Evolutionary conservation across 495 filamentous ascomycete genomes (phyloP), one percentile per base, ranked within the genome.

Genomic region (Penicillium bovifimosum): DNA sequence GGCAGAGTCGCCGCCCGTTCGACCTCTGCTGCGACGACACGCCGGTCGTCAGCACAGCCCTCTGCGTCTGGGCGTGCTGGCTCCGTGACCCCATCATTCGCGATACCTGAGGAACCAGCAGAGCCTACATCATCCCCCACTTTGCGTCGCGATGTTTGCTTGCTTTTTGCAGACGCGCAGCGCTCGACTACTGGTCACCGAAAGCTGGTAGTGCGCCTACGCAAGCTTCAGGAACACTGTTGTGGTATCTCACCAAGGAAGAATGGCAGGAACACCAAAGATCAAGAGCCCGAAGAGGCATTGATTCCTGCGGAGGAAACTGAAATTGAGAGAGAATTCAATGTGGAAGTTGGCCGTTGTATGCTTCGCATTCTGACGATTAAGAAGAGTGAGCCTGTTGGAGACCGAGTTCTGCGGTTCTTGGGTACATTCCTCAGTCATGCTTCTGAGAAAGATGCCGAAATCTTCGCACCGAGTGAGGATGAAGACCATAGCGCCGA

Each of bases 371-470:
- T 91, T 49, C 78, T 97, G 73, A 76, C 83, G 3, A 86, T 97
- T 24, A 96, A 95, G 76, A 96, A 96, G 76, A 86, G 86, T 32
- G 93, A 99, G 71, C 78, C 82, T 27, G 91, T 88, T 4, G 93
- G 90, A 20, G 93, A 99, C 66, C 82, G 87, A 53, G 76, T 86
- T 33, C 76, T 97, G 45, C 79, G 88, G 36, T 96, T 97, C 66
- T 71, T 92, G 59, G 91, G 88, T 16, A 72, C 86, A 33, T 99
- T 95, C 70, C 67, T 99, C 55, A 83, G 81, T 41, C 80, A 90
- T 65, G 83, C 93, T 9, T 81, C 80, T 39, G 90, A 95, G 65
- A 96, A 95, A 73, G 79, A 86, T 59, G 70, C 69, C 17, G 75
- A 76, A 47, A 66, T 84, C 26, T 73, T 76, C 35, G 58, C 59